Conservation (phyloP, 495 filamentous ascomycete species). For the Trichoderma parareesei region DNA sequence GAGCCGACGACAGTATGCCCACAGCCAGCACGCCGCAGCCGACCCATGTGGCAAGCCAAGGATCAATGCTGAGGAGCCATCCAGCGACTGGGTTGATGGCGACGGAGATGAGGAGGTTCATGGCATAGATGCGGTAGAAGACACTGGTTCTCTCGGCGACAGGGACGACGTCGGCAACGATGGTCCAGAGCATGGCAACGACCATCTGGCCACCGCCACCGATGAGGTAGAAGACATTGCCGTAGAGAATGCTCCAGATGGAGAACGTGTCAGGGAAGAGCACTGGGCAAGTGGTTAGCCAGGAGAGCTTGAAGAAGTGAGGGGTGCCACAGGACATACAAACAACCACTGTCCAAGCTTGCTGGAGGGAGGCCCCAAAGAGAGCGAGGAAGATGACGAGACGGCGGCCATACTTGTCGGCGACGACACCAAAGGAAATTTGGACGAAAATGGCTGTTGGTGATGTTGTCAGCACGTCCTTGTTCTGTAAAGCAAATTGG, state of each 20-base stretch:
- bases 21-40: slow-evolving; percentile 15
- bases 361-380: slow-evolving; percentile 16
- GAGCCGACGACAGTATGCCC: slow-evolving; percentile 6
- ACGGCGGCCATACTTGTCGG: slow-evolving; percentile 26
- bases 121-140: slow-evolving; percentile 24
- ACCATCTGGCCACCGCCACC: slow-evolving; percentile 22
- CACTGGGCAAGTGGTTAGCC: slow-evolving; percentile 13
- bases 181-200: slow-evolving; percentile 28
- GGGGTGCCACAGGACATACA: slow-evolving; percentile 16
- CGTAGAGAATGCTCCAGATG: slow-evolving; percentile 22
- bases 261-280: slow-evolving; percentile 23
- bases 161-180: slow-evolving; percentile 24
- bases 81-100: slow-evolving; percentile 5
- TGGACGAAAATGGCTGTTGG: slow-evolving; percentile 15
- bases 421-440: slow-evolving; percentile 27
- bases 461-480: too few species aligned
- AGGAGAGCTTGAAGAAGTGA: not conserved
- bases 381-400: slow-evolving; percentile 22
- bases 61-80: slow-evolving; percentile 18
- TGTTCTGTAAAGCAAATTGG: not conserved
- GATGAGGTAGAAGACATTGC: slow-evolving; percentile 12
- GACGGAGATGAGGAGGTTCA: slow-evolving; percentile 15
- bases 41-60: slow-evolving; percentile 21
- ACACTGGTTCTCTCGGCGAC: slow-evolving; percentile 19
- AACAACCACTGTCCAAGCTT: slow-evolving; percentile 15